Evolutionary conservation across 495 filamentous ascomycete species (phyloP).

Genomic region (Penicillium desertorum): DNA sequence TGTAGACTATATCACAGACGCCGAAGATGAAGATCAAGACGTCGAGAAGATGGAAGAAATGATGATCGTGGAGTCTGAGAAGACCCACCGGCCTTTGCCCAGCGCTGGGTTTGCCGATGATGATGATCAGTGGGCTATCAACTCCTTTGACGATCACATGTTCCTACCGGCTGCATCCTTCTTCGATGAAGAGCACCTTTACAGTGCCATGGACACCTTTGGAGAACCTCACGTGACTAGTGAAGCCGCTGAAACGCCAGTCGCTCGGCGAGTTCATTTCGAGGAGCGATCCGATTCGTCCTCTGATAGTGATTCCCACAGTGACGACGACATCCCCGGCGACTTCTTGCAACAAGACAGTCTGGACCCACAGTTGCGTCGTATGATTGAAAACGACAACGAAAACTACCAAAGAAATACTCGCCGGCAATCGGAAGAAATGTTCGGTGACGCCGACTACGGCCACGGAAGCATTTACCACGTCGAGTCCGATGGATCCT

Average conservation of each 20-base stretch:
- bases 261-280: slow-evolving; percentile 52
- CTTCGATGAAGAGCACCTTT: slow-evolving; percentile 54
- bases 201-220: slow-evolving; percentile 47
- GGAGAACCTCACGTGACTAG: slow-evolving; percentile 46
- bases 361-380: slow-evolving; percentile 66
- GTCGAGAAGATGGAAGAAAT: slow-evolving; percentile 71
- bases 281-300: slow-evolving; percentile 51
- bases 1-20: slow-evolving; percentile 75
- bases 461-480: slow-evolving; percentile 51
- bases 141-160: slow-evolving; percentile 49
- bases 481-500: slow-evolving; percentile 54
- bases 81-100: slow-evolving; percentile 37
- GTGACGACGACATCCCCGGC: slow-evolving; percentile 63
- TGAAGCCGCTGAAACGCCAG: slow-evolving; percentile 44
- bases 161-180: slow-evolving; percentile 48
- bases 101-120: slow-evolving; percentile 39
- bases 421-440: slow-evolving; percentile 44
- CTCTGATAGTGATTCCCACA: slow-evolving; percentile 52
- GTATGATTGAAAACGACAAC: slow-evolving; percentile 64
- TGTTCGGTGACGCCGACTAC: slow-evolving; percentile 47
- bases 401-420: slow-evolving; percentile 45
- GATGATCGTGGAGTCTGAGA: slow-evolving; percentile 62
- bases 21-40: slow-evolving; percentile 72
- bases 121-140: slow-evolving; percentile 61
- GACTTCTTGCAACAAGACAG: slow-evolving; percentile 71